Evolutionary conservation across 176 grass and related monocot species (phyloP).

Genomic region (Ampelocalamus luodianensis): DNA sequence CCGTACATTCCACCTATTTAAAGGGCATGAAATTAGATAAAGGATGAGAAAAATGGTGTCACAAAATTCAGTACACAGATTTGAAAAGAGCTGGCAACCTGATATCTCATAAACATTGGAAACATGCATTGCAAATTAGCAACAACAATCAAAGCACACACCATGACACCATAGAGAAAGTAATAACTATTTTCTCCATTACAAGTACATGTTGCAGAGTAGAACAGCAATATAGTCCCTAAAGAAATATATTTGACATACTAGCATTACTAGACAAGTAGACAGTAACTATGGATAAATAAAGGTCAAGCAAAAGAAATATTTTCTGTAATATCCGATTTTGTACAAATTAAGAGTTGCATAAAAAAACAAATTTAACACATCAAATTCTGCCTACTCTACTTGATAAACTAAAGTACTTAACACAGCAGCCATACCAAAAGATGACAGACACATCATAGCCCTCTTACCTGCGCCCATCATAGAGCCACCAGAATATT

Average conservation of each 20-base stretch:
- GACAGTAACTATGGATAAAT: not conserved
- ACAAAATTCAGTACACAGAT: not conserved
- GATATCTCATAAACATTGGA: not conserved
- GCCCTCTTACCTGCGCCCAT: conserved; percentile 62
- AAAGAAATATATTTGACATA: not conserved
- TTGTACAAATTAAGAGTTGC: not conserved
- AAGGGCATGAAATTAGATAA: conserved; percentile 28
- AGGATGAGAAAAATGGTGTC: not conserved
- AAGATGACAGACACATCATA: not conserved
- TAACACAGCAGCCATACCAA: not conserved
- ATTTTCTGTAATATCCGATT: not conserved
- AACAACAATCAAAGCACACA: conserved; percentile 11
- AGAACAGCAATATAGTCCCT: not conserved
- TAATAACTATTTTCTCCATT: not conserved
- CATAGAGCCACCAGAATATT: conserved; percentile 66
- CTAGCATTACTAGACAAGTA: not conserved
- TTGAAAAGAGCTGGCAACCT: not conserved
- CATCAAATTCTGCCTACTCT: not conserved
- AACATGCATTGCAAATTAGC: not conserved
- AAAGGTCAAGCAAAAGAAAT: not conserved
- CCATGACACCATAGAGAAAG: not conserved
- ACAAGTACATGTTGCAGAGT: not conserved
- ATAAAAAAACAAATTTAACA: not conserved
- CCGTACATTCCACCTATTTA: conserved; percentile 82
- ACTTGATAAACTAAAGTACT: conserved; percentile 1